Percentiles rank a stretch among this genome's conserved stretches.
Evolutionary conservation across 2,329 filamentous ascomycete genomes (phyloP).

Genomic region (Chlorencoelia australis): DNA sequence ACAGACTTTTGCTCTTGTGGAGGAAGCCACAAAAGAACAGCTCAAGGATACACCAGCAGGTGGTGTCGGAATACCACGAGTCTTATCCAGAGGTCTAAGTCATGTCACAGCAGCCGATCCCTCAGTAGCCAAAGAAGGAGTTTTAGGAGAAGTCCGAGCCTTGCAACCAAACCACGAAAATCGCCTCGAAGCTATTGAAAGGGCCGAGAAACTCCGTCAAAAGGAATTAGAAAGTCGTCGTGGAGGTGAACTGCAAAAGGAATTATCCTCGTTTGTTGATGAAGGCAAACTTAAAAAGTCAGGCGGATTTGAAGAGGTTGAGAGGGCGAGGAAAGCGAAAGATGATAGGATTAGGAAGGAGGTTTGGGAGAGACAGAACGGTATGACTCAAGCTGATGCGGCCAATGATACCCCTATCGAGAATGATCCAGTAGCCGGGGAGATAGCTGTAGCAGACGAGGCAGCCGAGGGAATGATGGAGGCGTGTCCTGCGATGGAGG

Average conservation of each 20-base stretch:
- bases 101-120: constrained; percentile 53
- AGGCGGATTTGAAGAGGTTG: constrained; percentile 88
- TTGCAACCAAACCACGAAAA: constrained; percentile 91
- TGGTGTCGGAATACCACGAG: constrained; percentile 40
- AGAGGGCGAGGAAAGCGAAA: constrained; percentile 71
- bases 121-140: constrained; percentile 74
- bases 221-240: constrained; percentile 73
- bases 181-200: constrained; percentile 87
- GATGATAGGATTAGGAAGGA: constrained; percentile 81
- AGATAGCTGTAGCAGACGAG: not conserved
- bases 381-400: constrained; percentile 28
- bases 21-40: constrained; percentile 97
- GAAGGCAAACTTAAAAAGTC: constrained; percentile 93
- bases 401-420: not conserved
- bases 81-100: constrained; percentile 45
- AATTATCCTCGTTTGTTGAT: constrained; percentile 75
- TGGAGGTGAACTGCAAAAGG: constrained; percentile 65
- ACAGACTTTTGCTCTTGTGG: constrained; percentile 88
- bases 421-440: constrained; percentile 1
- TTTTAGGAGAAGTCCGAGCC: constrained; percentile 86
- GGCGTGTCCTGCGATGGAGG: constrained; percentile 1
- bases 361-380: constrained; percentile 60
- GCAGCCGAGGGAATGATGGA: not conserved
- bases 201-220: constrained; percentile 85
- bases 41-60: constrained; percentile 61